A percentile compares a stretch with the other conserved stretches of the same genome.
phyloP scores from a whole-genome alignment of 257 asterid genomes.

The Solanum neorickii region DNA sequence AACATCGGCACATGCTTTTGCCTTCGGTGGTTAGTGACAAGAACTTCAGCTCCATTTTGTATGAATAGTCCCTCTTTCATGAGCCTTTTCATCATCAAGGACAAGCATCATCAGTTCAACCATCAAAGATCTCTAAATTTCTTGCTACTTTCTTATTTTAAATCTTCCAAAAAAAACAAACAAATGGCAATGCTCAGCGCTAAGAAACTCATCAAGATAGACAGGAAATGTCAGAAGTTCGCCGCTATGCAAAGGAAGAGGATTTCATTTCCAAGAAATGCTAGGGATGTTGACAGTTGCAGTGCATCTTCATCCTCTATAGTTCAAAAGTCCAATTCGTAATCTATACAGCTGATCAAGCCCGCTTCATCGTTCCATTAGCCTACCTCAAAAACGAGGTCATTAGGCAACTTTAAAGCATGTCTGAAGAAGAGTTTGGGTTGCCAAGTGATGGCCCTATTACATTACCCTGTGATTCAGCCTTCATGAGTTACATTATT shows the following conservation, averaged over 20 bases:
- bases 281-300: background rate
- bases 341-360: constrained; percentile 9
- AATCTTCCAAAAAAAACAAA: background rate
- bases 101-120: background rate
- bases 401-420: background rate
- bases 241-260: background rate
- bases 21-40: background rate
- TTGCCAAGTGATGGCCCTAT: constrained; percentile 1
- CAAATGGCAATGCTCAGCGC: background rate
- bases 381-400: background rate
- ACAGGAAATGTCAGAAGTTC: background rate
- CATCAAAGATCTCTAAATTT: background rate
- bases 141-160: background rate
- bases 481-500: constrained; percentile 5
- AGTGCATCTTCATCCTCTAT: background rate
- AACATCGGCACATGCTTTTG: background rate
- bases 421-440: constrained; percentile 16
- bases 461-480: constrained; percentile 12
- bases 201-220: background rate
- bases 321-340: no score
- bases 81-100: background rate
- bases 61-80: background rate
- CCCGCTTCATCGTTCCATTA: background rate
- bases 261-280: background rate
- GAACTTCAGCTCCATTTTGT: background rate